phyloP scores from a whole-genome alignment of 108 stramenopile genomes.

The Stephanodiscus triporus region DNA sequence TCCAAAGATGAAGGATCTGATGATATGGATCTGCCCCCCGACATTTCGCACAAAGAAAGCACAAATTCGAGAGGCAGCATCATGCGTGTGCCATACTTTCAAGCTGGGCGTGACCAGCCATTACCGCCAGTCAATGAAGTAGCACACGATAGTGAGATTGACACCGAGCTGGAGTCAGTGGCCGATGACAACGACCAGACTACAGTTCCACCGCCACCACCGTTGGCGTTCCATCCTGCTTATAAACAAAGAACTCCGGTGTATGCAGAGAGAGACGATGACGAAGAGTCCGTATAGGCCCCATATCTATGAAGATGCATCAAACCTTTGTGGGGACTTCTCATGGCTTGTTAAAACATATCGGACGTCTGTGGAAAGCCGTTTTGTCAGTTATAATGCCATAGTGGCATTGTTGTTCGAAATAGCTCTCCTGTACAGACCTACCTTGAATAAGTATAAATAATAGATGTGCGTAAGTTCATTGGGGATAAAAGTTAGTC shows the following conservation, averaged over 20 bases:
- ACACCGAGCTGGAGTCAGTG: slow-evolving; percentile 41
- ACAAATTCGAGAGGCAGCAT: slow-evolving; percentile 6
- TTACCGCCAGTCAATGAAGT: slow-evolving; percentile 31
- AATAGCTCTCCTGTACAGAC: neutral
- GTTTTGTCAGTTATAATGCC: slow-evolving; percentile 2
- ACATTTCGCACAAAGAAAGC: neutral
- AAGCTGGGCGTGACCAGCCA: slow-evolving; percentile 2
- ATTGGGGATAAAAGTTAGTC: too few species aligned
- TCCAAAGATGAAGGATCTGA: slow-evolving; percentile 1
- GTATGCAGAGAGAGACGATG: slow-evolving; percentile 4
- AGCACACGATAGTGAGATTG: slow-evolving; percentile 45
- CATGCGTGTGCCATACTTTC: slow-evolving; percentile 6
- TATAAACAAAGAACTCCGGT: neutral
- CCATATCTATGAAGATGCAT: neutral
- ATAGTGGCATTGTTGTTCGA: slow-evolving; percentile 5
- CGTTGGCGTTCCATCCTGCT: slow-evolving; percentile 14
- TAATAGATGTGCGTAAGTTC: too few species aligned
- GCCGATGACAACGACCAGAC: slow-evolving; percentile 23
- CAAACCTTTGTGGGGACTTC: neutral
- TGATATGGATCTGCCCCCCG: too few species aligned
- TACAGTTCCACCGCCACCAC: slow-evolving; percentile 40
- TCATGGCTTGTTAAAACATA: neutral
- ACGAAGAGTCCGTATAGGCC: slow-evolving; percentile 41
- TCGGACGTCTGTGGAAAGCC: slow-evolving; percentile 4
- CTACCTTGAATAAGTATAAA: too few species aligned